Evolutionary conservation across 331 rosid species (phyloP).

Genomic region (Stylosanthes scabra): DNA sequence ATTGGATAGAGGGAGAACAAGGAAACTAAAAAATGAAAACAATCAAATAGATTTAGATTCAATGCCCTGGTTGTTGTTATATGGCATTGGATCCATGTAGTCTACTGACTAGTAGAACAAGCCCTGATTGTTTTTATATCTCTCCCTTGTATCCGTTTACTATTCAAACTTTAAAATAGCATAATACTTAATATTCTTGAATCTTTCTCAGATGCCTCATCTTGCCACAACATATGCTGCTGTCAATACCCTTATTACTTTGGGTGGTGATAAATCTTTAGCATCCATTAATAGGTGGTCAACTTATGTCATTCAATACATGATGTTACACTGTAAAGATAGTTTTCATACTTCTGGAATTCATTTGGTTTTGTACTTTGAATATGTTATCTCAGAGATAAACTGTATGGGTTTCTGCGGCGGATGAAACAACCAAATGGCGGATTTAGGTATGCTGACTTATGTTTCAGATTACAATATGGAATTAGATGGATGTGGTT

Average conservation of each 20-base stretch:
- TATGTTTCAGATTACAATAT: slow-evolving; percentile 31
- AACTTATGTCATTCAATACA: slow-evolving; percentile 47
- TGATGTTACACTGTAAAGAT: background rate
- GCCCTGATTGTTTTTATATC: background rate
- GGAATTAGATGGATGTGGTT: slow-evolving; percentile 10
- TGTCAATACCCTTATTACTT: slow-evolving; percentile 80
- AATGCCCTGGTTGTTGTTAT: background rate
- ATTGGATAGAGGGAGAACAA: background rate
- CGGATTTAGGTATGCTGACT: slow-evolving; percentile 75
- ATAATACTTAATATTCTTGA: slow-evolving; percentile 30
- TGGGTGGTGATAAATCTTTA: slow-evolving; percentile 79
- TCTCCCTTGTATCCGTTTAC: slow-evolving; percentile 14
- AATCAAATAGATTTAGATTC: background rate
- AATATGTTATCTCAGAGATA: slow-evolving; percentile 56
- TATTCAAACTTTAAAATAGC: slow-evolving; percentile 8
- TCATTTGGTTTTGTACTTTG: slow-evolving; percentile 38
- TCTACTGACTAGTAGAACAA: background rate
- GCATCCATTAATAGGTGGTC: slow-evolving; percentile 91
- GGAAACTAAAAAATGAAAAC: background rate
- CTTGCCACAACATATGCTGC: slow-evolving; percentile 98
- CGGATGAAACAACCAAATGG: slow-evolving; percentile 87
- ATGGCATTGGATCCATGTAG: background rate
- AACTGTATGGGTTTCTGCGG: slow-evolving; percentile 63
- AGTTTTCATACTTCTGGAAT: slow-evolving; percentile 34
- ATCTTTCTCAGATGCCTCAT: slow-evolving; percentile 86